Base-by-base conservation (phyloP, 129 eudicot genomes). In the Centella asiatica region DNA sequence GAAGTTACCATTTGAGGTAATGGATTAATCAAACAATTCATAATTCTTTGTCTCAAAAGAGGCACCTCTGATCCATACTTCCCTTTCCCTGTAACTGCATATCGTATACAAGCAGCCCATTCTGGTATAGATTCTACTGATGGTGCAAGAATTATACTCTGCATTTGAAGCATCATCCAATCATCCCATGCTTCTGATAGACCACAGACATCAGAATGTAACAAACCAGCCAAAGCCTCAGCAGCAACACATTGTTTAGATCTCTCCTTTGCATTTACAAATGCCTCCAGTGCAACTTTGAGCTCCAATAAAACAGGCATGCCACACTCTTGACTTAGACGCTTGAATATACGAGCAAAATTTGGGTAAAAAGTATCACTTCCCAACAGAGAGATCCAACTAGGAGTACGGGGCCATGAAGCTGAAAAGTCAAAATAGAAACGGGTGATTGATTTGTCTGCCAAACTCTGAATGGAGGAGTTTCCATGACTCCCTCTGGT, bases 161-260 rank as follows among this genome's bases (percentile, higher is more conserved):
- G 86, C 64, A 92, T 58, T 67, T 77, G 94, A 50, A 57, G 74
- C 79, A 51, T 72, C 78, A 92, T 75, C 99, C 96, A 87, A 72
- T 77, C 69, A 52, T 92, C 99, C 99, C 99, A 92, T 49, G 85
- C 95, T 57, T 87, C 90, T 64, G 66, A 70, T 17, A 92, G 84
- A 44, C 99, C 99, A 25, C 42, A 39, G 56, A 87, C 92, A 76
- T 92, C 99, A 76, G 96, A 87, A 74, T 92, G 99, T 67, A 92
- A 69, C 72, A 87, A 73, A 40, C 99, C 99, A 25, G 96, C 95
- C 72, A 92, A 77, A 65, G 90, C 95, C 70, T 92, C 99, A 51
- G 99, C 99, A 57, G 99, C 96, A 73, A 92, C 99, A 70, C 99
- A 87, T 71, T 85, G 96, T 69, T 84, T 92, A 44, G 99, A 75